Conservation (phyloP, 2,329 filamentous ascomycete species). For the Microdochium nivale region DNA sequence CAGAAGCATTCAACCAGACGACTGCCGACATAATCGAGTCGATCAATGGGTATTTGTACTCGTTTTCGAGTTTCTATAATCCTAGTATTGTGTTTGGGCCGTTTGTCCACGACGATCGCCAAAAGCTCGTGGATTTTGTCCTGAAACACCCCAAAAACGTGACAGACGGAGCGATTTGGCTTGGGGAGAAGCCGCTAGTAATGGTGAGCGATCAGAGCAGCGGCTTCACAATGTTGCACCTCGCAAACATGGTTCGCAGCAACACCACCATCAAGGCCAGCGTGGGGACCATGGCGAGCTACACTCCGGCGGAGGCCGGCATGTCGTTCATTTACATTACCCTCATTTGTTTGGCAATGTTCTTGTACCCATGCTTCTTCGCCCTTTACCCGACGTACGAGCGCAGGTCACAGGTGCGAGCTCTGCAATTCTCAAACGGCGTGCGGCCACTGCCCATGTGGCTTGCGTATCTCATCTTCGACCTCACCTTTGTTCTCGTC, state of each 20-base stretch:
- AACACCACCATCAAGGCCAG: constrained; percentile 7
- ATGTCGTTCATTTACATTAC: constrained; percentile 11
- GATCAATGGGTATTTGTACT: not conserved
- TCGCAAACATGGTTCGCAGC: constrained; percentile 11
- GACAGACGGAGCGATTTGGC: constrained; percentile 1
- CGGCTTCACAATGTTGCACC: constrained; percentile 6
- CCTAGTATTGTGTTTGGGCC: constrained; percentile 1
- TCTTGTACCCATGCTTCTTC: constrained; percentile 57
- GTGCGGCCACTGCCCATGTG: constrained; percentile 54
- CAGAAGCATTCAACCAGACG: constrained; percentile 7
- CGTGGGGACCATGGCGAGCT: constrained; percentile 5
- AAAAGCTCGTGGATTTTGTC: constrained; percentile 9
- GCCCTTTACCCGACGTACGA: constrained; percentile 58
- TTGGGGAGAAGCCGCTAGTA: not conserved
- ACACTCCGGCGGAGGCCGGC: constrained; percentile 10
- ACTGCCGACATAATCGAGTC: constrained; percentile 4
- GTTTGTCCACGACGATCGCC: constrained; percentile 6
- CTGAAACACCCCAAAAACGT: constrained; percentile 6
- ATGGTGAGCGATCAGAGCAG: not conserved
- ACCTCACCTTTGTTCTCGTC: constrained; percentile 48
- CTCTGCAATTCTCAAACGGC: constrained; percentile 62
- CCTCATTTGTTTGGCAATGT: constrained; percentile 31
- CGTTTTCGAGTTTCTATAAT: not conserved
- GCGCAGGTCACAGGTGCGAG: constrained; percentile 50
- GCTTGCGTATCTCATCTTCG: constrained; percentile 56